Conservation (phyloP, 2,329 filamentous ascomycete genomes). For the Cadophora malorum region DNA sequence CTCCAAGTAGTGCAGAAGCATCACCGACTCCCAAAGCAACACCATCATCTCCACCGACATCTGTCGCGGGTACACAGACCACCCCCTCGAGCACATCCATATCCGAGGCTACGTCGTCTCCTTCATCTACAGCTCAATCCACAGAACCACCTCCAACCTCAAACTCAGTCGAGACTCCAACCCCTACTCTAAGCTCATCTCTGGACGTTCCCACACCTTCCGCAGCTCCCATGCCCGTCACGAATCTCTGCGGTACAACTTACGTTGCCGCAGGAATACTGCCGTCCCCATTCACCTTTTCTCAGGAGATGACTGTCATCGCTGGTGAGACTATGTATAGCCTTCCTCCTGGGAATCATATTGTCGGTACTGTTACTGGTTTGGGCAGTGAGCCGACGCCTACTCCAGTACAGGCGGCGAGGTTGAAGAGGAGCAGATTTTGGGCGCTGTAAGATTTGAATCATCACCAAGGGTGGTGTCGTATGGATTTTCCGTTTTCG, state of each 20-base stretch:
- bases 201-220: background rate
- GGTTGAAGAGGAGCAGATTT: conserved; percentile 8
- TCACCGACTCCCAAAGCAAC: background rate
- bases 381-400: background rate
- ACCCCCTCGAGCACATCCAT: no score
- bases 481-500: no score
- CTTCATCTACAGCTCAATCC: background rate
- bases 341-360: background rate
- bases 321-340: background rate
- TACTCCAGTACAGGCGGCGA: background rate
- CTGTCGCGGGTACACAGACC: background rate
- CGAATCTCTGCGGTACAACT: background rate
- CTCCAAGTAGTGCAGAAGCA: no score
- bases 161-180: background rate
- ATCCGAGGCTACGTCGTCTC: background rate
- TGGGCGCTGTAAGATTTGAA: background rate
- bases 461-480: no score
- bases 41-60: background rate
- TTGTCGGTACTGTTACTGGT: background rate
- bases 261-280: background rate
- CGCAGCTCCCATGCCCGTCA: background rate
- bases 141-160: background rate
- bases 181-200: background rate
- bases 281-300: background rate
- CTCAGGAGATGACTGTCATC: background rate